A percentile compares a stretch with the other conserved stretches of the same genome.
Conservation (phyloP, 1,284 basidiomycete genomes). For the Clitocybe nebularis region DNA sequence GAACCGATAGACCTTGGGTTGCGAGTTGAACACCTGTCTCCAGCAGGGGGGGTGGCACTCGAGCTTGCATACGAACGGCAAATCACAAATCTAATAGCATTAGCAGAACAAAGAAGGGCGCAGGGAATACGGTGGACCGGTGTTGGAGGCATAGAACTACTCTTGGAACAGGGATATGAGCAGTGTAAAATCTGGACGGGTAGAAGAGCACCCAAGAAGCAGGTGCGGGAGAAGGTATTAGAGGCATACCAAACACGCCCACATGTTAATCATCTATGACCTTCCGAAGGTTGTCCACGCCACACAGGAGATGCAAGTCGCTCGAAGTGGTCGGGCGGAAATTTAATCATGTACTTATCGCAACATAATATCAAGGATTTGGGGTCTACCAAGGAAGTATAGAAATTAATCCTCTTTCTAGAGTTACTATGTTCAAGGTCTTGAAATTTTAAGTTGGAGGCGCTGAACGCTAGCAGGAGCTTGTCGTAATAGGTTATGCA, state of each 20-base stretch:
- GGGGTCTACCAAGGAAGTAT: too few relatives aligned
- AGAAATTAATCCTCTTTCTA: too few relatives aligned
- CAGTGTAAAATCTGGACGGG: conserved; percentile 25
- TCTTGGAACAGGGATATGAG: conserved; percentile 25
- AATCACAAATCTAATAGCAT: conserved; percentile 19
- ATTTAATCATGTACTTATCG: too few relatives aligned
- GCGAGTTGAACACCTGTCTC: conserved; percentile 15
- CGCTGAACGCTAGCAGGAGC: too few relatives aligned
- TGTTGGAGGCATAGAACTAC: conserved; percentile 23
- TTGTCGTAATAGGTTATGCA: too few relatives aligned
- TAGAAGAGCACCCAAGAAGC: conserved; percentile 24
- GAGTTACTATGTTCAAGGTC: too few relatives aligned
- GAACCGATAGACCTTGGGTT: conserved; percentile 17
- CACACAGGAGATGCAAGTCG: too few relatives aligned
- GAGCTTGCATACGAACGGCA: conserved; percentile 23
- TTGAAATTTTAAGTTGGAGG: too few relatives aligned
- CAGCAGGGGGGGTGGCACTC: conserved; percentile 20
- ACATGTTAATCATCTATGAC: neutral
- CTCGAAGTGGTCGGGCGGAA: too few relatives aligned
- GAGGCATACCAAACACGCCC: conserved; percentile 17
- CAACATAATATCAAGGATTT: neutral
- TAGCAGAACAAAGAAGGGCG: conserved; percentile 19
- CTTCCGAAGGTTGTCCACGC: too few relatives aligned
- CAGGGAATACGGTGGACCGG: conserved; percentile 20
- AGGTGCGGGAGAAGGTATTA: conserved; percentile 25